Evolutionary conservation across 148 eudicot genomes (phyloP).

Genomic region (Vaccinium vitisidaea): DNA sequence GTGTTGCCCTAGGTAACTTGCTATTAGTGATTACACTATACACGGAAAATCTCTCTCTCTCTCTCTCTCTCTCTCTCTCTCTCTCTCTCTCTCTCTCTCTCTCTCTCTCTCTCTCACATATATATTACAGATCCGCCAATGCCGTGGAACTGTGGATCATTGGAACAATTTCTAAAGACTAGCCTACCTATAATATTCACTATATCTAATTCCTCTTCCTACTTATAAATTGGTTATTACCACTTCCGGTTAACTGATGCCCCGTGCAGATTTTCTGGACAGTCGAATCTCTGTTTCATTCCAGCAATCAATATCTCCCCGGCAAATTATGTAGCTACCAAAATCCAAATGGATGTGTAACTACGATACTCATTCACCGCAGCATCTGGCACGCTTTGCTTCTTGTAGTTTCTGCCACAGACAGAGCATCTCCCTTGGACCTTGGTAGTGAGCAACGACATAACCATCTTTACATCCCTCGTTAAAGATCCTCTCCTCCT

Average conservation of each 20-base stretch:
- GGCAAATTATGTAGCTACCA: background rate
- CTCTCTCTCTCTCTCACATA: too few species aligned
- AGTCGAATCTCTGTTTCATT: background rate
- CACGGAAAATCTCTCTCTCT: conserved; percentile 11
- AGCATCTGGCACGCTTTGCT: conserved; percentile 64
- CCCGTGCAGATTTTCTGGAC: background rate
- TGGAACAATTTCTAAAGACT: conserved; percentile 2
- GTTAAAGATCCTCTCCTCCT: conserved; percentile 59
- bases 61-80: background rate
- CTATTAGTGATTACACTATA: conserved; percentile 5
- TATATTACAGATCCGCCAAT: conserved; percentile 13
- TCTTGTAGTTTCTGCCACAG: conserved; percentile 95
- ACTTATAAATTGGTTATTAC: background rate
- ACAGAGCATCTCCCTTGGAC: conserved; percentile 87
- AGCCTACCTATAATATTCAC: background rate
- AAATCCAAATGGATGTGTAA: background rate
- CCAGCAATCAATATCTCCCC: background rate
- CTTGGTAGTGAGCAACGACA: conserved; percentile 91
- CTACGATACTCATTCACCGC: conserved; percentile 40
- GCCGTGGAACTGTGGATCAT: background rate
- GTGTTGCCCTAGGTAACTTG: background rate
- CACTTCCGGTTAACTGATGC: background rate
- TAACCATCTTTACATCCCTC: conserved; percentile 83
- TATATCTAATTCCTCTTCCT: background rate
- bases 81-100: conserved; percentile 1